phyloP scores from a whole-genome alignment of 768 basidiomycete genomes.

The Tulasnella sp. region DNA sequence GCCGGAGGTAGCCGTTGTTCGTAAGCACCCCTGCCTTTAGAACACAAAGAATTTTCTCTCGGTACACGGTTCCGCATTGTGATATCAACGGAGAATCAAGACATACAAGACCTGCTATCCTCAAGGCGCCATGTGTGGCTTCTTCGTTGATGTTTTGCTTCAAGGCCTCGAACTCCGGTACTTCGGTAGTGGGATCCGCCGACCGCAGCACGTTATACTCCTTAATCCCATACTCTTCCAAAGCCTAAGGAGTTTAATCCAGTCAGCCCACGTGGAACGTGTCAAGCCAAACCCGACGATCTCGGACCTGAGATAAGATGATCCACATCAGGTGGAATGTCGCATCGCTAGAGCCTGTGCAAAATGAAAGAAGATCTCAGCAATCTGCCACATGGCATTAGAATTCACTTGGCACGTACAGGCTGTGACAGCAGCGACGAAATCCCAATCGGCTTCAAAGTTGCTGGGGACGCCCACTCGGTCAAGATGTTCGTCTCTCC shows the following conservation, averaged over 20 bases:
- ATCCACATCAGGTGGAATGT: slow-evolving; percentile 83
- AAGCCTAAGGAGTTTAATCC: slow-evolving; percentile 47
- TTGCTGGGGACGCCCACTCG: slow-evolving; percentile 80
- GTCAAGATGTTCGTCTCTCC: slow-evolving; percentile 68
- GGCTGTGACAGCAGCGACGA: slow-evolving; percentile 63
- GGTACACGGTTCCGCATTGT: background rate
- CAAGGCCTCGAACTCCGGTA: slow-evolving; percentile 48
- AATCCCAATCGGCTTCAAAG: slow-evolving; percentile 84
- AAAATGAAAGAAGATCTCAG: slow-evolving; percentile 23
- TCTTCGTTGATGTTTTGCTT: slow-evolving; percentile 72
- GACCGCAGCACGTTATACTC: slow-evolving; percentile 49
- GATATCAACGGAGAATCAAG: background rate
- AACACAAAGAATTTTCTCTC: slow-evolving; percentile 4
- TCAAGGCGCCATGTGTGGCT: slow-evolving; percentile 73
- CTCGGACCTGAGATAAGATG: slow-evolving; percentile 14
- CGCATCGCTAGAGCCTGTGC: slow-evolving; percentile 69
- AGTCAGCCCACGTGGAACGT: background rate
- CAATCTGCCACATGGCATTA: background rate
- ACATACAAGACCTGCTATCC: slow-evolving; percentile 80
- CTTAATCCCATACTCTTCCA: slow-evolving; percentile 77
- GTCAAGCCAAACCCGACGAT: background rate
- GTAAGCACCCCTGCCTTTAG: slow-evolving; percentile 69
- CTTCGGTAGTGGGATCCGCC: slow-evolving; percentile 35
- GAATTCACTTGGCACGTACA: slow-evolving; percentile 34
- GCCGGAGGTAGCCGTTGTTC: slow-evolving; percentile 77